Base-by-base conservation (phyloP, 768 basidiomycete species). In the button mushroom (Agaricus bisporus) region DNA sequence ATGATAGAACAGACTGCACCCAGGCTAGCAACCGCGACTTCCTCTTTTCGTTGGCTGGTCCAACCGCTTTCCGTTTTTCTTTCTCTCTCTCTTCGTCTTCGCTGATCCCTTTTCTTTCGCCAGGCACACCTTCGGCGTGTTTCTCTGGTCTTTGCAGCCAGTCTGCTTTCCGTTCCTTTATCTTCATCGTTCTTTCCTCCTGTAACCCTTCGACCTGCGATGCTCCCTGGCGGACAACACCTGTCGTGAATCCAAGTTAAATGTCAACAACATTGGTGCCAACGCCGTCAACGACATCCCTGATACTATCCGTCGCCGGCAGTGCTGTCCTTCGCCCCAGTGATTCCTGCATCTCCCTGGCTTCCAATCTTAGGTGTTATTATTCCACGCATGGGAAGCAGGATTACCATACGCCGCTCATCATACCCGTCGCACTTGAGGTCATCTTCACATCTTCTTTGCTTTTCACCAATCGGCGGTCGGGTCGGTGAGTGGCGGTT, bases 281-380 rank as follows among this genome's bases (percentile, higher is more conserved):
- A 17, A 7, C 77, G 77, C 73, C 29, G 7, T 15, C 45, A 12
- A 17, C 20, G 26, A 10, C 14, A 10, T 14, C 37, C 32, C 17
- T 11, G 32, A 32, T 11, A 32, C 32, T 32, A 22, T 43, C 42
- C n/a, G 28, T n/a, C 77, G 77, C 73, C 29, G 4, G 18, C 46
- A 15, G 18, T 22, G n/a, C 9, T 26, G 5, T 10, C 38, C 37
- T 18, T 12, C 3, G 35, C 25, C 51, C 42, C n/a, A n/a, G n/a
- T 18, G 67, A 70, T 74, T 76, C 81, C 61, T 91, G 88, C 68
- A 71, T 91, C 57, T 90, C 89, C 28, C 70, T 79, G 36, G 79
- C 83, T 54, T 68, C 85, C 38, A 86, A 81, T 58, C 79, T 91
- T 58, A 88, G 88, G 56, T 91, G 88, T 64, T 66, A 77, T 57